Conservation (phyloP, 2,329 filamentous ascomycete genomes). For the Cladosporium sp. region DNA sequence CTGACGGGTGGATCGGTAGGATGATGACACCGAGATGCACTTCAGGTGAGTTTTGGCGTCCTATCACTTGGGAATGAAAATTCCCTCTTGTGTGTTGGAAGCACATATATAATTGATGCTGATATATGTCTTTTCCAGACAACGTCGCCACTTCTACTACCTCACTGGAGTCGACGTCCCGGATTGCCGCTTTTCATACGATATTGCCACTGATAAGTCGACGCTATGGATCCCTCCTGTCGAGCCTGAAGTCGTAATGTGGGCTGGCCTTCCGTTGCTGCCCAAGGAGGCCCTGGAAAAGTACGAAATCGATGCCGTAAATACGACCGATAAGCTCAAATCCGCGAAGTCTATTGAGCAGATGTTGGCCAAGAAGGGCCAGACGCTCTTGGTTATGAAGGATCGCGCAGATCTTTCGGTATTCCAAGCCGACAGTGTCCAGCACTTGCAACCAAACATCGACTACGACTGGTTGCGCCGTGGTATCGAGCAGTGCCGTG, state of each 20-base stretch:
- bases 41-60: conserved; percentile 62
- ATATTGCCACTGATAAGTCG: conserved; percentile 70
- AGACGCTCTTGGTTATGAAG: conserved; percentile 72
- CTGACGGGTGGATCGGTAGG: conserved; percentile 42
- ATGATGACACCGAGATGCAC: conserved; percentile 79
- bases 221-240: conserved; percentile 91
- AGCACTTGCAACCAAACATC: conserved; percentile 65
- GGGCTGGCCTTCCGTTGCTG: conserved; percentile 87
- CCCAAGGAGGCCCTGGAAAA: conserved; percentile 68
- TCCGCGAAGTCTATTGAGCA: conserved; percentile 62
- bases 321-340: conserved; percentile 65
- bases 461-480: conserved; percentile 57
- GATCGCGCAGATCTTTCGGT: conserved; percentile 60
- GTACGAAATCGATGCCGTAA: conserved; percentile 58
- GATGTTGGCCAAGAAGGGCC: conserved; percentile 36
- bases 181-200: conserved; percentile 81
- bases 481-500: conserved; percentile 77
- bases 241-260: conserved; percentile 87
- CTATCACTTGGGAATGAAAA: background rate
- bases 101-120: background rate
- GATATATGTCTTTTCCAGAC: conserved; percentile 8
- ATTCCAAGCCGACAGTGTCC: conserved; percentile 60
- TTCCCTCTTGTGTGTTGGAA: background rate
- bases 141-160: conserved; percentile 82
- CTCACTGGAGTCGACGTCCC: conserved; percentile 81